phyloP scores from a whole-genome alignment of 306 rosid genomes.

The Vigna hirtella region DNA sequence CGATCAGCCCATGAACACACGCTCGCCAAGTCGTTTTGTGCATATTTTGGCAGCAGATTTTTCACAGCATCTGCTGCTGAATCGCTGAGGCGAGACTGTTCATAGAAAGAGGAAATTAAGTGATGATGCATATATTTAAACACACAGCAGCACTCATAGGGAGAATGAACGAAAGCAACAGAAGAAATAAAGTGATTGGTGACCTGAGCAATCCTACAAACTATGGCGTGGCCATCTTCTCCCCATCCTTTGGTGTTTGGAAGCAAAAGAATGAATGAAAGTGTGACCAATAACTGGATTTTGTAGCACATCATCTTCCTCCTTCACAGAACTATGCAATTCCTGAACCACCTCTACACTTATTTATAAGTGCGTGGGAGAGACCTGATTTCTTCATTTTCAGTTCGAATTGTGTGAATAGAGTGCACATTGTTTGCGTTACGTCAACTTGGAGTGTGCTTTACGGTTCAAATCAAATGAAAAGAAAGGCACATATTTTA shows the following conservation, averaged over 20 bases:
- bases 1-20: constrained; percentile 84
- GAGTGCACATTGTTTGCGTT: constrained; percentile 19
- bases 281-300: constrained; percentile 30
- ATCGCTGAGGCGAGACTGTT: constrained; percentile 65
- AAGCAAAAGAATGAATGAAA: constrained; percentile 54
- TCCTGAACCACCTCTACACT: not conserved
- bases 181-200: not conserved
- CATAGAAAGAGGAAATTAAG: constrained; percentile 3
- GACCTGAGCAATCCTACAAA: constrained; percentile 83
- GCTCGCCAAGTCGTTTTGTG: constrained; percentile 59
- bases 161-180: not conserved
- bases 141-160: not conserved
- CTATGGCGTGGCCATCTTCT: constrained; percentile 65
- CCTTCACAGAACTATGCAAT: constrained; percentile 10
- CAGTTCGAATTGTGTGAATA: constrained; percentile 31
- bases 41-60: constrained; percentile 66
- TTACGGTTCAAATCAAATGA: not conserved
- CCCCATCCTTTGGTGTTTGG: constrained; percentile 73
- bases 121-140: not conserved
- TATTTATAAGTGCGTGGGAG: not conserved
- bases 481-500: constrained; percentile 3
- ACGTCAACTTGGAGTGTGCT: constrained; percentile 16
- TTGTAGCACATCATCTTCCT: constrained; percentile 47
- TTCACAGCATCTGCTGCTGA: constrained; percentile 71
- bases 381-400: not conserved